Base-by-base conservation (phyloP, 2,329 filamentous ascomycete species). In the Aspergillus nomiae region DNA sequence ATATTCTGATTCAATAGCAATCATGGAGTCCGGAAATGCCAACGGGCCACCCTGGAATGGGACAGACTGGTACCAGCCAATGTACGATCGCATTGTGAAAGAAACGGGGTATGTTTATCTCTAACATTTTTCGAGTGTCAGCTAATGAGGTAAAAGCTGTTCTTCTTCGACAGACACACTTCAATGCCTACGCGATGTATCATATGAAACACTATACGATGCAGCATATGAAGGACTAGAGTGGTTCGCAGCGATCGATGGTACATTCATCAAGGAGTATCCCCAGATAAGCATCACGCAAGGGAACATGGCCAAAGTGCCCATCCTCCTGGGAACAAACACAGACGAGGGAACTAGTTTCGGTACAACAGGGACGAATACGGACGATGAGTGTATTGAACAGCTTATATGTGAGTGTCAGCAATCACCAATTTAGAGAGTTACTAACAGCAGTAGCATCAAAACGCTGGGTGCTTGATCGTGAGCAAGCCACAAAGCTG, bases 321-420 rank as follows among this genome's bases (percentile, higher is more conserved):
- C 88, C 1, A 82, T 90, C 45, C 80, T 91, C 6, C 78, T 84
- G 48, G 89, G 89, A 7, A 84, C 84, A 36, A 90, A 90, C 72
- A 85, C 84, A 1, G 89, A 91, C 67, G 89, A 92, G 72, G 89
- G 87, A 2, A 84, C 83, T 1, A 79, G 80, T 4, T 89, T 89
- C 67, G 83, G 81, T 2, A 81, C 82, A 4, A 73, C 69, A 10
- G 83, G 82, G 16, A 70, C 88, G 61, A 82, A 88, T 71, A 86
- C 82, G 1, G 83, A 81, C 28, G 81, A 76, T 12, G 81, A 87
- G 38, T 85, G 88, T 65, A 70, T 79, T 38, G 71, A 73, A 28
- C 75, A 74, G 51, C 63, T 75, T 36, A 70, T 65, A 12, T 61
- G 73, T 75, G 51, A 24, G 65, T 61, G 6, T 28, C 9, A 41